Base-by-base conservation (phyloP, 1,284 basidiomycete genomes). In the Malassezia globosa region DNA sequence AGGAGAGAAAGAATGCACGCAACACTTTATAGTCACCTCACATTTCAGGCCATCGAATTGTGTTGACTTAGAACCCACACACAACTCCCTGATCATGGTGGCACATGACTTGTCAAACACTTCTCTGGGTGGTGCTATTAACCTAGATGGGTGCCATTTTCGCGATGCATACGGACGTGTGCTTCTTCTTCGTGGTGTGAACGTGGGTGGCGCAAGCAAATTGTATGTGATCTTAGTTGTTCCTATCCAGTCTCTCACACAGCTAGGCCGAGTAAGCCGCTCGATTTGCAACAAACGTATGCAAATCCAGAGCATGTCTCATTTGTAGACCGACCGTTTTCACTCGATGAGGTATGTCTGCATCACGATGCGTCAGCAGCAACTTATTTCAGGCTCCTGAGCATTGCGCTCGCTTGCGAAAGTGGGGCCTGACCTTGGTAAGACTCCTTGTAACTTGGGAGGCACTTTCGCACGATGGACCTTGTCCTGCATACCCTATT, bases 381-480 rank as follows among this genome's bases (percentile, higher is more conserved):
- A 18, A 19, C 35, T 37, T 18, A 37, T 18, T 5, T n/a, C 46
- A 55, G 37, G 66, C 68, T 6, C 58, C 52, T 0, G 29, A 55
- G 19, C 72, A 73, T 41, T 63, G 72, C 26, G 43, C 58, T 7
- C 63, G 73, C 0, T 50, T 75, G 0, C 42, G 50, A 2, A 54
- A 63, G 1, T 75, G 72, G 73, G 74, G 74, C 1, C 53, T 72
- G 14, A 64, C 72, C 7, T 63, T 73, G 23, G 56, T 75, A 29
- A 61, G 74, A 0, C 88, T 58, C 77, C 86, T 48, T 83, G 80
- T 96, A 3, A 94, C 90, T 1, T 97, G 92, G 94, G 92, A 97
- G 68, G 86, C 89, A 0, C 77, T 97, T 19, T 88, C 95, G 65
- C 94, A 96, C 64, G 79, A 77, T 46, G 90, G 67, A 0, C 67